Percentiles rank a stretch among this genome's conserved stretches.
Conservation (phyloP, 768 basidiomycete species). For the Hygrophorus russula region DNA sequence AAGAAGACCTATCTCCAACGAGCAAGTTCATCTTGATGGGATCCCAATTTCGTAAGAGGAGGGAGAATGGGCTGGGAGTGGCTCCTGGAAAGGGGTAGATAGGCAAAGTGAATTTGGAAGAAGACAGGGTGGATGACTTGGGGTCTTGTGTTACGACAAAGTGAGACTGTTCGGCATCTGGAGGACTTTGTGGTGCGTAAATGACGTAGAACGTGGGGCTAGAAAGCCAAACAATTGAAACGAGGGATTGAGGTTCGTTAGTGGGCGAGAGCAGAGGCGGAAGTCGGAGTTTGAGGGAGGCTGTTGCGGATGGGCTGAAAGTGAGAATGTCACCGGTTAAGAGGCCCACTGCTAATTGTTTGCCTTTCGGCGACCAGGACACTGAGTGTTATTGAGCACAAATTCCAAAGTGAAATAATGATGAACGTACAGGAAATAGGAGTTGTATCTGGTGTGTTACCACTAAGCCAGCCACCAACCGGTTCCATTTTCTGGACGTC, state of each 20-base stretch:
- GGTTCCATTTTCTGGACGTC: constrained; percentile 39
- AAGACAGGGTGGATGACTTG: constrained; percentile 27
- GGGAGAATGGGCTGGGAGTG: constrained; percentile 23
- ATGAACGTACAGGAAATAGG: constrained; percentile 2
- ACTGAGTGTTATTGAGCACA: constrained; percentile 27
- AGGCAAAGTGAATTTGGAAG: constrained; percentile 22
- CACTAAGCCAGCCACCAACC: constrained; percentile 45
- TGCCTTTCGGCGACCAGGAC: constrained; percentile 81
- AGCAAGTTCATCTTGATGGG: constrained; percentile 30
- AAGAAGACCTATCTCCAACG: constrained; percentile 34
- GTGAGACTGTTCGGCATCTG: constrained; percentile 23
- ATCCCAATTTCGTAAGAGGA: constrained; percentile 37
- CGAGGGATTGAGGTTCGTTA: constrained; percentile 23
- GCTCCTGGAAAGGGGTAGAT: constrained; percentile 26
- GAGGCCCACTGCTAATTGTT: constrained; percentile 69
- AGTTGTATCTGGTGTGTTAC: constrained; percentile 13
- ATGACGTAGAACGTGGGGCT: constrained; percentile 57
- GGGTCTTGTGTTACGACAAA: constrained; percentile 34
- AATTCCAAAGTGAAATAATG: background rate
- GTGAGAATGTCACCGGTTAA: constrained; percentile 61
- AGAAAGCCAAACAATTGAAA: constrained; percentile 58
- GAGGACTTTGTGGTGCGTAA: constrained; percentile 31
- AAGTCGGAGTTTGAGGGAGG: constrained; percentile 45
- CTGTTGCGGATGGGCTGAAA: constrained; percentile 45
- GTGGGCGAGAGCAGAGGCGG: constrained; percentile 55